Conservation (phyloP, 176 grass and related monocot genomes). For the Oryza brachyantha region DNA sequence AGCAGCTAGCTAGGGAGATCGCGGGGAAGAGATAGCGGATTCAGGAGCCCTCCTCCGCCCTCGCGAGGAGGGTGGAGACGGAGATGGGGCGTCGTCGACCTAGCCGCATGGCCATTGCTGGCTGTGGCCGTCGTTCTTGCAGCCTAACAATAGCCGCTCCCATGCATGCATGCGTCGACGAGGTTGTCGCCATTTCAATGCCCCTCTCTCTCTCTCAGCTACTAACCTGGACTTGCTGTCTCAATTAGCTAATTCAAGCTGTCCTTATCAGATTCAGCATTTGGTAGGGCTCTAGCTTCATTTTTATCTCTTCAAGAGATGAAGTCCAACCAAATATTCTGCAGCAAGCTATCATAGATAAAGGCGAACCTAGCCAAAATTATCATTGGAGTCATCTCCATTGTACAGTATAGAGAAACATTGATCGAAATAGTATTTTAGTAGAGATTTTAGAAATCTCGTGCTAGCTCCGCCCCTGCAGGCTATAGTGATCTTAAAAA, state of each 20-base stretch:
- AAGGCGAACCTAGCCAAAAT: too few relatives aligned
- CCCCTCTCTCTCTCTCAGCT: background rate
- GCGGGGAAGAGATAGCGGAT: constrained; percentile 26
- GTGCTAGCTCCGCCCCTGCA: too few relatives aligned
- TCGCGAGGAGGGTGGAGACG: constrained; percentile 20
- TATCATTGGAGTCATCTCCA: too few relatives aligned
- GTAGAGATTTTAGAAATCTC: too few relatives aligned
- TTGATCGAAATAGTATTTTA: too few relatives aligned
- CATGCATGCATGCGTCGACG: background rate
- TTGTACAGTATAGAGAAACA: too few relatives aligned
- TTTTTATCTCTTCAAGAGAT: too few relatives aligned
- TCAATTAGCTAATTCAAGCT: background rate
- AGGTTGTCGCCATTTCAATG: background rate
- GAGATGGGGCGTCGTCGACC: background rate
- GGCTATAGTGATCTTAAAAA: too few relatives aligned
- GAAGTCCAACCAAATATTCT: too few relatives aligned
- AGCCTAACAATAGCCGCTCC: constrained; percentile 13
- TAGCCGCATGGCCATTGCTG: background rate
- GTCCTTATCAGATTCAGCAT: background rate
- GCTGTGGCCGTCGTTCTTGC: background rate
- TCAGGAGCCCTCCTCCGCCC: constrained; percentile 25
- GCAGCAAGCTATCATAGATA: too few relatives aligned
- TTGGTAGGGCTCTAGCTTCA: background rate
- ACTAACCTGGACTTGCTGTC: background rate
- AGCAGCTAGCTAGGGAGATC: constrained; percentile 21